Percentiles rank a stretch among this genome's conserved stretches.
These are phyloP conservation scores for Paspalum notatum DNA, from an alignment of 176 grass and related monocot species.

Conservation along the genomic window DNA sequence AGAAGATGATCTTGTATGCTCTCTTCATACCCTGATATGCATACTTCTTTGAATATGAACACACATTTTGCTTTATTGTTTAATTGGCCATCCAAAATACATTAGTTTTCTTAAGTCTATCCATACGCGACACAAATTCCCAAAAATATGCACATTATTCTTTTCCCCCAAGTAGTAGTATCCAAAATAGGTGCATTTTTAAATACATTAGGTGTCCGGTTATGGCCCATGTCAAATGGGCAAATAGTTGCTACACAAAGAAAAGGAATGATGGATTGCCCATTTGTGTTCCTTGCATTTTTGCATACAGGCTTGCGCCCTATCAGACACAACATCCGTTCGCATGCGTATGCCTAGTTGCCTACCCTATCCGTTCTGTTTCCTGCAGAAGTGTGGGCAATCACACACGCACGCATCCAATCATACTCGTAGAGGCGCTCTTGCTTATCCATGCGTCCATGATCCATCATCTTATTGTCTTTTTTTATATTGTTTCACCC, in stretches of 20 bases:
- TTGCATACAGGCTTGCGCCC: not conserved
- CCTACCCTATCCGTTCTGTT: too few species aligned
- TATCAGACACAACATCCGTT: conserved; percentile 22
- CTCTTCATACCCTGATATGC: too few species aligned
- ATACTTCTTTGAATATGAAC: too few species aligned
- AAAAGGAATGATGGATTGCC: not conserved
- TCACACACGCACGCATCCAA: not conserved
- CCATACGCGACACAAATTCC: too few species aligned
- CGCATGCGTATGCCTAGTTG: conserved; percentile 33
- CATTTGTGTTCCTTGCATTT: not conserved
- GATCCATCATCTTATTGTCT: too few species aligned
- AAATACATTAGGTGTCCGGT: not conserved
- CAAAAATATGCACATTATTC: too few species aligned
- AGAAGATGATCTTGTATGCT: too few species aligned
- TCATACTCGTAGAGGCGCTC: not conserved
- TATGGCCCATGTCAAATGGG: not conserved
- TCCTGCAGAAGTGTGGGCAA: conserved; percentile 11
- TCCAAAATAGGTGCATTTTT: not conserved
- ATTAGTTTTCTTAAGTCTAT: too few species aligned
- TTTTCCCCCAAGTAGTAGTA: too few species aligned
- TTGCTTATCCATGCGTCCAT: conserved; percentile 8
- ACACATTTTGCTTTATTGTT: too few species aligned
- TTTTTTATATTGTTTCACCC: not conserved
- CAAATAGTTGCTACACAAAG: not conserved
- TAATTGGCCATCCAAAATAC: too few species aligned